Percentiles rank a stretch among this genome's conserved stretches.
Evolutionary conservation across 2,329 filamentous ascomycete genomes (phyloP).

Genomic region (Microdochium nivale): DNA sequence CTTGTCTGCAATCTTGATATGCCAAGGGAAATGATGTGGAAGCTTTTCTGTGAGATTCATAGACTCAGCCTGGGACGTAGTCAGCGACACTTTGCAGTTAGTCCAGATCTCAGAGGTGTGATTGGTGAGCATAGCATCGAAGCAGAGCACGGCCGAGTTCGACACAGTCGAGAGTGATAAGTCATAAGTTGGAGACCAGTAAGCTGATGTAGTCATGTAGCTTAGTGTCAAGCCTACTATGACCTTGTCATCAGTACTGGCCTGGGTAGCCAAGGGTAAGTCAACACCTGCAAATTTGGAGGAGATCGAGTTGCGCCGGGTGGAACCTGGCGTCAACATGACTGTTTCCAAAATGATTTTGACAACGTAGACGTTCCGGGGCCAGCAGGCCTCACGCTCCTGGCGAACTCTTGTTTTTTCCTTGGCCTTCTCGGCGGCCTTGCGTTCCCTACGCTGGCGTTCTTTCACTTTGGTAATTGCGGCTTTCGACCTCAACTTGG

Average conservation of each 20-base stretch:
- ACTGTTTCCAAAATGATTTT: slow-evolving; percentile 41
- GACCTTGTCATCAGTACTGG: slow-evolving; percentile 6
- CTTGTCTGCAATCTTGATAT: slow-evolving; percentile 36
- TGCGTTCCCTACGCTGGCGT: slow-evolving; percentile 23
- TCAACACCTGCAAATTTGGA: slow-evolving; percentile 42
- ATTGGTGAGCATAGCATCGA: slow-evolving; percentile 55
- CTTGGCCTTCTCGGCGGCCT: slow-evolving; percentile 24
- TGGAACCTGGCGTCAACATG: slow-evolving; percentile 32
- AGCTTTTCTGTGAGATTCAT: slow-evolving; percentile 45
- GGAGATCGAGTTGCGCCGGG: slow-evolving; percentile 38
- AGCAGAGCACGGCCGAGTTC: slow-evolving; percentile 44
- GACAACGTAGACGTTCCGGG: slow-evolving; percentile 37
- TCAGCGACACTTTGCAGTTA: slow-evolving; percentile 50
- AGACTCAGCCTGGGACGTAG: slow-evolving; percentile 53
- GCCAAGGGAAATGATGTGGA: slow-evolving; percentile 48
- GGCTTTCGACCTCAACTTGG: slow-evolving; percentile 14
- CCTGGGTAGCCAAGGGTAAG: slow-evolving; percentile 13
- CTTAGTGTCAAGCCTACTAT: slow-evolving; percentile 37
- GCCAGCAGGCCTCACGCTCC: slow-evolving; percentile 40
- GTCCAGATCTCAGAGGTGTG: slow-evolving; percentile 55
- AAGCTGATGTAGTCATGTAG: slow-evolving; percentile 49
- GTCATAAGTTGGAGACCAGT: slow-evolving; percentile 55
- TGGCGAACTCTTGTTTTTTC: slow-evolving; percentile 34
- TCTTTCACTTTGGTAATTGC: slow-evolving; percentile 23
- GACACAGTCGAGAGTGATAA: slow-evolving; percentile 48